These are phyloP conservation scores for Diaporthe citrichinensis DNA, from an alignment of 2,329 filamentous ascomycete genomes.

Conservation along the genomic window DNA sequence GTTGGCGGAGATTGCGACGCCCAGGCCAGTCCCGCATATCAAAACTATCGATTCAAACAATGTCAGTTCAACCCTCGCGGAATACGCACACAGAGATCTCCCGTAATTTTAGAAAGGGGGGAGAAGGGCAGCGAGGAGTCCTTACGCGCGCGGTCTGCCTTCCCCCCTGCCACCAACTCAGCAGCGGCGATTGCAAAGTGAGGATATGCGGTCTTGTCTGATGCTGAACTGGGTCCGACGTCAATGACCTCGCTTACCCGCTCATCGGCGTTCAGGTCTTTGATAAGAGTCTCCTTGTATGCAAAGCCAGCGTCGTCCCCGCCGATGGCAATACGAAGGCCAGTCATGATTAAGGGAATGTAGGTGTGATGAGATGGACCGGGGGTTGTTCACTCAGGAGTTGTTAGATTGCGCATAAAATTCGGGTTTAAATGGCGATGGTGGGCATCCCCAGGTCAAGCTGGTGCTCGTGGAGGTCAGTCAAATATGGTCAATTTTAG, in stretches of 20 bases:
- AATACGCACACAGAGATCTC: no score
- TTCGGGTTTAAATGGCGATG: neutral
- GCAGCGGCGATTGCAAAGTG: conserved; percentile 83
- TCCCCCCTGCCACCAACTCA: conserved; percentile 70
- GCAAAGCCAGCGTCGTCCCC: conserved; percentile 77
- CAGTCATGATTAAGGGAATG: conserved; percentile 20
- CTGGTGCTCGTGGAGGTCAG: neutral
- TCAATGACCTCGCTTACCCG: conserved; percentile 79
- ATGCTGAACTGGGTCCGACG: conserved; percentile 76
- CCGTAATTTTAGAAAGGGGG: neutral
- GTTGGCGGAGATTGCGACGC: conserved; percentile 89
- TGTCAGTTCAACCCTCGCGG: neutral
- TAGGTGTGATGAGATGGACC: neutral
- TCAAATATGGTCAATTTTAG: neutral
- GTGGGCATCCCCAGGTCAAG: neutral
- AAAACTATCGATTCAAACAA: conserved; percentile 60
- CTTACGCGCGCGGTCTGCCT: conserved; percentile 76
- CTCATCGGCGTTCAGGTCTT: conserved; percentile 76
- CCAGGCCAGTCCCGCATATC: conserved; percentile 89
- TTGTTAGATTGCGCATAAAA: neutral
- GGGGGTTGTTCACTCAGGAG: neutral
- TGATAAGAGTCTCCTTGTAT: conserved; percentile 85
- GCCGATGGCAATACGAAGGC: conserved; percentile 35
- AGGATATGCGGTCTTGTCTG: conserved; percentile 87
- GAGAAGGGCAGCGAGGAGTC: no score